Conservation (phyloP, 2,329 filamentous ascomycete species). For the Paraphaeosphaeria minitans region DNA sequence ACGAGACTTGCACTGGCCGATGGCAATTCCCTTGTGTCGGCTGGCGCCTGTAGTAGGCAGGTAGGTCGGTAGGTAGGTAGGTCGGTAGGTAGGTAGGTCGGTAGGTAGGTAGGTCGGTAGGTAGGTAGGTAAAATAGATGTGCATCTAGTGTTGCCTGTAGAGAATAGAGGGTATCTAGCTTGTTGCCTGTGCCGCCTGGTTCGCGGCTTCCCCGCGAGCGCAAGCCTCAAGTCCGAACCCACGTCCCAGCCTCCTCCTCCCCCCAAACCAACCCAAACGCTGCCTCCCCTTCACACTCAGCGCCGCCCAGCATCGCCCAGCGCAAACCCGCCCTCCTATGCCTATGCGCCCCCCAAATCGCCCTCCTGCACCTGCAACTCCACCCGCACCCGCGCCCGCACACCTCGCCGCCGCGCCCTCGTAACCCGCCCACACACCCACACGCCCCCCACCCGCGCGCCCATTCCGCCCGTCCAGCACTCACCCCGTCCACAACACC, state of each 20-base stretch:
- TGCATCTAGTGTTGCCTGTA: too few relatives aligned
- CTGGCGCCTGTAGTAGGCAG: too few relatives aligned
- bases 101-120: too few relatives aligned
- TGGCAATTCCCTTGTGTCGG: slow-evolving; percentile 7
- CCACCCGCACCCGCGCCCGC: slow-evolving; percentile 13
- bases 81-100: too few relatives aligned
- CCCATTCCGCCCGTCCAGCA: slow-evolving; percentile 19
- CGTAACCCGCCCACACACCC: background rate
- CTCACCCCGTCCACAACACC: slow-evolving; percentile 13
- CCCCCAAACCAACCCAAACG: too few relatives aligned
- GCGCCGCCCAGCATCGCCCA: too few relatives aligned
- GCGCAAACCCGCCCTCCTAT: slow-evolving; percentile 17
- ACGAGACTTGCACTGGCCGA: slow-evolving; percentile 4
- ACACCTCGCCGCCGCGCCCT: slow-evolving; percentile 6
- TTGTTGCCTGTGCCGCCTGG: background rate
- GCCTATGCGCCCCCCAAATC: slow-evolving; percentile 12
- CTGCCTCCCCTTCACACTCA: slow-evolving; percentile 15
- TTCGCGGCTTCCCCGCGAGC: slow-evolving; percentile 18
- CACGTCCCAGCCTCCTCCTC: slow-evolving; percentile 12
- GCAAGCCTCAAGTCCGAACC: slow-evolving; percentile 15
- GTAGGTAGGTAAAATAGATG: too few relatives aligned
- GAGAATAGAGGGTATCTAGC: too few relatives aligned
- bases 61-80: too few relatives aligned
- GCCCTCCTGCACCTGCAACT: slow-evolving; percentile 21
- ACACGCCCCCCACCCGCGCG: too few relatives aligned